Evolutionary conservation across 345 rosid genomes (phyloP).

Genomic region (Salix viminalis): DNA sequence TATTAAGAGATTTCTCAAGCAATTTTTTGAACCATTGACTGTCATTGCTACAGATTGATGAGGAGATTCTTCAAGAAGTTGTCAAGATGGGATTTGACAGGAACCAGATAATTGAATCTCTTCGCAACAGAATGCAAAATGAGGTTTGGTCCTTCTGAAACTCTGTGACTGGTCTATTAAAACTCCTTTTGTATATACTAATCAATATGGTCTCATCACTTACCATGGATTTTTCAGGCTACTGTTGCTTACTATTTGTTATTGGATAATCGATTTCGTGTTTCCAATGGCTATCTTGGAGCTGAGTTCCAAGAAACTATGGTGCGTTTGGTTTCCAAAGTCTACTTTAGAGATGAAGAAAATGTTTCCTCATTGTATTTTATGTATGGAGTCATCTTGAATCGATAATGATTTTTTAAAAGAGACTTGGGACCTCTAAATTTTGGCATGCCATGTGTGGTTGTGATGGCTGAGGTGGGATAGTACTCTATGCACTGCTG

Average conservation of each 20-base stretch:
- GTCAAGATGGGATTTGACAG: constrained; percentile 70
- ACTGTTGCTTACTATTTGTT: constrained; percentile 89
- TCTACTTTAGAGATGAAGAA: background rate
- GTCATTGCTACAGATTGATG: constrained; percentile 63
- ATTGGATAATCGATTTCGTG: constrained; percentile 71
- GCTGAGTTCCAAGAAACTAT: constrained; percentile 68
- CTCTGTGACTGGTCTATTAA: background rate
- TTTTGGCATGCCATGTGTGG: background rate
- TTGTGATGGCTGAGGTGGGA: background rate
- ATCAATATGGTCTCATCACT: background rate
- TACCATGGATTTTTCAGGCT: constrained; percentile 50
- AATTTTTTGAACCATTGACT: background rate
- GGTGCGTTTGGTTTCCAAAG: constrained; percentile 37
- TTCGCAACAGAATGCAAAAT: constrained; percentile 66
- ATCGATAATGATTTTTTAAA: background rate
- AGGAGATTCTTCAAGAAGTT: constrained; percentile 76
- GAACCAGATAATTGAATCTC: constrained; percentile 68
- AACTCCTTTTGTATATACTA: background rate
- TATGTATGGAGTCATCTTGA: background rate
- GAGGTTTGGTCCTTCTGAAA: constrained; percentile 46
- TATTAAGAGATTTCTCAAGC: background rate
- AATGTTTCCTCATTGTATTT: background rate
- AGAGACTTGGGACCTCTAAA: background rate
- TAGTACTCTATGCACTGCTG: background rate
- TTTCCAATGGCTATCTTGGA: constrained; percentile 70